Evolutionary conservation across 1,139 yeast species (phyloP).

Genomic region (Saccharomyces hybrid): DNA sequence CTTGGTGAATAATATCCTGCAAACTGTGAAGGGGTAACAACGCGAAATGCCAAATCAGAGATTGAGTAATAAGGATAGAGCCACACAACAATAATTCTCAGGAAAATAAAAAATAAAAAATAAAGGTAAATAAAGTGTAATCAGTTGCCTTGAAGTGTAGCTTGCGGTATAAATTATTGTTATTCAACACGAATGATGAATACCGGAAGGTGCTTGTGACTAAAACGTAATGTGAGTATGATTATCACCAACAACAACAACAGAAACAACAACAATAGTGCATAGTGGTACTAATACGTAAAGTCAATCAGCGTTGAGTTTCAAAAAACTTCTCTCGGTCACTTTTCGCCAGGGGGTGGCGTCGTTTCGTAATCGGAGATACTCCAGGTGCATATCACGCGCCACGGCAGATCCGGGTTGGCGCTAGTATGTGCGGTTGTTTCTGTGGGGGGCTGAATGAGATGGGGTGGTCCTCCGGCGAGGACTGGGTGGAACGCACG

Average conservation of each 20-base stretch:
- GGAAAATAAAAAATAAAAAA: not conserved
- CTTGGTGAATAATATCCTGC: not conserved
- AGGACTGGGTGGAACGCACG: not conserved
- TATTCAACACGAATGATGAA: not conserved
- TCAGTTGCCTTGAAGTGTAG: not conserved
- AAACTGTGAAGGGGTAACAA: not conserved
- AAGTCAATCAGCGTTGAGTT: constrained; percentile 1
- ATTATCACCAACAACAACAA: not conserved
- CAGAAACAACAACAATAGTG: not conserved
- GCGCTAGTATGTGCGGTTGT: not conserved
- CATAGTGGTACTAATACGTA: not conserved
- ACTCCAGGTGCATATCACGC: not conserved
- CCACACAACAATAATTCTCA: not conserved
- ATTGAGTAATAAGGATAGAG: not conserved
- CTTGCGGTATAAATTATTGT: not conserved
- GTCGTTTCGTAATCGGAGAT: constrained; percentile 1
- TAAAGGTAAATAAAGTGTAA: not conserved
- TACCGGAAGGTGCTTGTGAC: constrained; percentile 1
- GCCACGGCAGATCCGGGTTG: not conserved
- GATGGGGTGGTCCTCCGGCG: not conserved
- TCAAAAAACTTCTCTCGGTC: not conserved
- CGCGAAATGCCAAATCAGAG: constrained; percentile 1
- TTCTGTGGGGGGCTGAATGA: not conserved
- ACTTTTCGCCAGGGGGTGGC: not conserved
- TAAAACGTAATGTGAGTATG: not conserved